Percentiles rank a stretch among this genome's conserved stretches.
Conservation (phyloP, 352 stramenopile species). For the Peronospora belbahrii region DNA sequence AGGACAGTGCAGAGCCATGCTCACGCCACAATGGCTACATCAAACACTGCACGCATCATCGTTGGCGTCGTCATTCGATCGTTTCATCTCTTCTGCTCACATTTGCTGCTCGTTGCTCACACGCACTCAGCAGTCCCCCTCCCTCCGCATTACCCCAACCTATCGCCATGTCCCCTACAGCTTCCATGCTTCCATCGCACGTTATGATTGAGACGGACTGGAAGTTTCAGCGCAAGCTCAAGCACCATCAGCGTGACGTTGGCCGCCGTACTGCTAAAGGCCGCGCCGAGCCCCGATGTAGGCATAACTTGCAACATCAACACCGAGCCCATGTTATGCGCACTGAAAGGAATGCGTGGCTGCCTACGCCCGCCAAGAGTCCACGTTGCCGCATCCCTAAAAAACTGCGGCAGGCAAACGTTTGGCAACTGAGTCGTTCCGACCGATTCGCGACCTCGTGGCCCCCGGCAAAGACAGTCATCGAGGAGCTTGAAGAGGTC, state of each 20-base stretch:
- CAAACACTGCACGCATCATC: not conserved
- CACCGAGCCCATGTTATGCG: conserved; percentile 28
- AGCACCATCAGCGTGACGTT: conserved; percentile 55
- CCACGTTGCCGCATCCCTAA: conserved; percentile 32
- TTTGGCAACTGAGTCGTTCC: conserved; percentile 34
- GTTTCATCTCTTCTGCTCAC: conserved; percentile 4
- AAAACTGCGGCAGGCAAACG: conserved; percentile 14
- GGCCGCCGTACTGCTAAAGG: conserved; percentile 26
- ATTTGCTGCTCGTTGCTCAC: not conserved
- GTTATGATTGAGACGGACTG: conserved; percentile 33
- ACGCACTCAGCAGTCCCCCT: not conserved
- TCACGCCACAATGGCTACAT: conserved; percentile 8
- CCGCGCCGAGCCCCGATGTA: conserved; percentile 27
- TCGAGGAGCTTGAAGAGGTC: conserved; percentile 28
- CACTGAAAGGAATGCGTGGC: conserved; percentile 33
- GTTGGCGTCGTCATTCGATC: conserved; percentile 18
- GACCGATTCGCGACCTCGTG: conserved; percentile 46
- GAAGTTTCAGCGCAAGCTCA: conserved; percentile 62
- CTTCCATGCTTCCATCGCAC: conserved; percentile 6
- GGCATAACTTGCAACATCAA: conserved; percentile 31
- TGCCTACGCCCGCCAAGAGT: conserved; percentile 20
- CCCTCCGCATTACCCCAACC: not conserved
- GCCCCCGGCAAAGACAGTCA: conserved; percentile 25
- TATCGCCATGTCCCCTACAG: conserved; percentile 21
- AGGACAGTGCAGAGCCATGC: not conserved